Evolutionary conservation across 306 rosid species (phyloP).

Genomic region (barrel medic (Medicago truncatula)): DNA sequence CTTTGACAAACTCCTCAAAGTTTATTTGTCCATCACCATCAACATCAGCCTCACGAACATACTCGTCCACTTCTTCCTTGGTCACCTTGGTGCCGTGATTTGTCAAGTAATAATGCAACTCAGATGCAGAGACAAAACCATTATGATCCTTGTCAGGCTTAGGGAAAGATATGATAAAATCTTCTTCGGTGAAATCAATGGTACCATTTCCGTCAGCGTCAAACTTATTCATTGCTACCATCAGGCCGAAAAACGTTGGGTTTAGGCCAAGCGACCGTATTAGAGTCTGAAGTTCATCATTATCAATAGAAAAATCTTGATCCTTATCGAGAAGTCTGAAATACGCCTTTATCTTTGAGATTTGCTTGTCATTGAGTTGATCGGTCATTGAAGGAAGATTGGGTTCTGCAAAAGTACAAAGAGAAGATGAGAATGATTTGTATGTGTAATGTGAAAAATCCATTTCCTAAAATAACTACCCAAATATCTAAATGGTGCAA

Average conservation of each 20-base stretch:
- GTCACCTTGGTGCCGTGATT: slow-evolving; percentile 86
- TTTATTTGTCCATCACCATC: slow-evolving; percentile 86
- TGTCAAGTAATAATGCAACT: slow-evolving; percentile 84
- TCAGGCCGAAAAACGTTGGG: slow-evolving; percentile 79
- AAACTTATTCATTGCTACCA: slow-evolving; percentile 79
- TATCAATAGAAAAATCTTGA: slow-evolving; percentile 62
- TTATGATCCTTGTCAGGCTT: slow-evolving; percentile 85
- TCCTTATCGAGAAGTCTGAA: no score
- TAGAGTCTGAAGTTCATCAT: slow-evolving; percentile 79
- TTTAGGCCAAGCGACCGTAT: slow-evolving; percentile 81
- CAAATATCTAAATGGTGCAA: no score
- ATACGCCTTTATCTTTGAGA: no score
- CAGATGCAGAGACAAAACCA: slow-evolving; percentile 88
- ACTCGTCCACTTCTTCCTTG: slow-evolving; percentile 78
- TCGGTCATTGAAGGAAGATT: no score
- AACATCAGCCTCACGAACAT: slow-evolving; percentile 86
- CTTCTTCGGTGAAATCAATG: slow-evolving; percentile 80
- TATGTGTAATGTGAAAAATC: no score
- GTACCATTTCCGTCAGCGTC: slow-evolving; percentile 85
- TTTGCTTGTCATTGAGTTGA: no score
- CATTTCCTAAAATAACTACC: no score
- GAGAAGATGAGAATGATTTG: no score
- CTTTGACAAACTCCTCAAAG: slow-evolving; percentile 85
- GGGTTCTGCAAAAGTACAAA: no score
- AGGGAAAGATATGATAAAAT: slow-evolving; percentile 82